Base-by-base conservation (phyloP, 2,329 filamentous ascomycete species). In the Xylariaceae sp. region DNA sequence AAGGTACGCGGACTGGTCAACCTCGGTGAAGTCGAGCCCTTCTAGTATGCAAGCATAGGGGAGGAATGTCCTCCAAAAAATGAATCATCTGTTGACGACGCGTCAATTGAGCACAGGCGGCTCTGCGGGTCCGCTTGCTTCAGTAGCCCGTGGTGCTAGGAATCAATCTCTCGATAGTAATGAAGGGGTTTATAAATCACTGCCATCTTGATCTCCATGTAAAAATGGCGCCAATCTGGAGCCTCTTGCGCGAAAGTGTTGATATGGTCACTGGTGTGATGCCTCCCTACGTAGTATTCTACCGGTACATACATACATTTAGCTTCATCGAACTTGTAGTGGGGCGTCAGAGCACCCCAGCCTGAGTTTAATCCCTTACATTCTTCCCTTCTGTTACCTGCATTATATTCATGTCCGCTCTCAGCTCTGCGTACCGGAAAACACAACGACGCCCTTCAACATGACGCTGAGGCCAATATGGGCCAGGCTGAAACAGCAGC, bases 391-490 rank as follows among this genome's bases (percentile, higher is more conserved):
- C 15, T 49, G 22, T 34, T 1, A 22, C 16, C 21, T 34, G 21
- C 9, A 10, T 9, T 19, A n/a, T 13, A 34, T 34, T 15, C 13
- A 34, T 34, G 13, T 30, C 10, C 29, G 6, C 29, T 7, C n/a
- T 21, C 12, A 41, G 13, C 42, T 6, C 4, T 42, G 19, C 13
- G 6, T 7, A 45, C 48, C 19, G 29, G 34, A 49, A 19, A 21
- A 2, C 29, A 26, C 13, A 36, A 12, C 42, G 13, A 29, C 46
- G 22, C 36, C 34, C 21, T 37, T 47, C 51, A 47, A 49, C 49
- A 75, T 75, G 74, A 64, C 70, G 51, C 53, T 64, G 46, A 52
- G 59, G 40, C 68, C 72, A 47, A 57, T 70, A 62, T 76, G 73
- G 74, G 56, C 66, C 18, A 70, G 69, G 39, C 26, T 60, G 44